Percentiles rank a stretch among this genome's conserved stretches.
These are phyloP conservation scores for Poronia punctata DNA, from an alignment of 495 filamentous ascomycete species.

Conservation along the genomic window DNA sequence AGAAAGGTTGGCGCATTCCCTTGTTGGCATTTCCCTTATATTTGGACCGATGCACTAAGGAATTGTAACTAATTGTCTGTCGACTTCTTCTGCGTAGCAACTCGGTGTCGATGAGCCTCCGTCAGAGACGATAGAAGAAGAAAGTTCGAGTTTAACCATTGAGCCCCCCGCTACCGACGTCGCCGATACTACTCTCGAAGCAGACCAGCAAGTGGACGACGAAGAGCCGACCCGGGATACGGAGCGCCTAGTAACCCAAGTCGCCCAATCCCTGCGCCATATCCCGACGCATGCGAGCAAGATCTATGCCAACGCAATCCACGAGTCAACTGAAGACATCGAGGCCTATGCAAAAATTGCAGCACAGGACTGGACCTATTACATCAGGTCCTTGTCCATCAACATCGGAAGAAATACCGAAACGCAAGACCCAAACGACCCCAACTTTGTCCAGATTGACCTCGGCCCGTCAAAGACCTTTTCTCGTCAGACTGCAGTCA, in stretches of 20 bases:
- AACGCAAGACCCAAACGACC: conserved; percentile 24
- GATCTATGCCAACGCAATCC: conserved; percentile 65
- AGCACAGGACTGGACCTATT: conserved; percentile 90
- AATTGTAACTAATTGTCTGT: too few species aligned
- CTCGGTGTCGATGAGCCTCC: conserved; percentile 28
- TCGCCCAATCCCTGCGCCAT: conserved; percentile 58
- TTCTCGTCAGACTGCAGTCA: conserved; percentile 79
- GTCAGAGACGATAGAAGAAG: conserved; percentile 32
- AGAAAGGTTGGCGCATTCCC: conserved; percentile 53
- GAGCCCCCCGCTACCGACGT: conserved; percentile 42
- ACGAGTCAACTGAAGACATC: conserved; percentile 67
- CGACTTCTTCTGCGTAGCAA: too few species aligned
- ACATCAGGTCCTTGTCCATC: conserved; percentile 70
- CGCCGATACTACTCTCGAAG: conserved; percentile 11
- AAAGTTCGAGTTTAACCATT: conserved; percentile 33
- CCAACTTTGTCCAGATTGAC: conserved; percentile 70
- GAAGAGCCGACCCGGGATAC: too few species aligned
- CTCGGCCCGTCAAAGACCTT: conserved; percentile 89
- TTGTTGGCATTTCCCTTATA: conserved; percentile 15
- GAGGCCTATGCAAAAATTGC: conserved; percentile 91
- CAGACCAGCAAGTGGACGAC: conserved; percentile 45
- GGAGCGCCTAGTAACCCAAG: conserved; percentile 61
- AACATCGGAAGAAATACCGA: conserved; percentile 77
- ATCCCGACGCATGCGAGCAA: conserved; percentile 57
- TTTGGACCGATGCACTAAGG: too few species aligned